Evolutionary conservation across 306 rosid species (phyloP), one percentile per base, ranked within the genome.

Genomic region (Canavalia ensiformis): DNA sequence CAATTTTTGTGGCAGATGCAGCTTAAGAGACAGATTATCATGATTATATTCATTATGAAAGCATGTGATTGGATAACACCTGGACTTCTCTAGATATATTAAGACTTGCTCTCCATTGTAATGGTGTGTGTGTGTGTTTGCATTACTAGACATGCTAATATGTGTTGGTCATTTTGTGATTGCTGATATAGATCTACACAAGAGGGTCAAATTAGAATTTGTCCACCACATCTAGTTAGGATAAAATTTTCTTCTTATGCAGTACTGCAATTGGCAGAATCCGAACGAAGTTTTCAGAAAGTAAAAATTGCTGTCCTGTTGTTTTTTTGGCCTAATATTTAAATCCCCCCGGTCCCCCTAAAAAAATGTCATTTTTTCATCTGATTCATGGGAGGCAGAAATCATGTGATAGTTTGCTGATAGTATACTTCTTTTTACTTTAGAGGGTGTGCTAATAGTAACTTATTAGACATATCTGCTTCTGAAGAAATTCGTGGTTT

Each of bases 371-470:
- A 18, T 18, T 18, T 18, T 18, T 18, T 18, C 25, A 18, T 18
- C 25, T 18, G 25, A 18, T 2, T 39, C 42, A 39, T 39, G 42
- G 42, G 42, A 18, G 25, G 25, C 25, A 18, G 25, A 18, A 18
- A 18, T 18, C 25, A 37, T 37, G 41, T 85, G 88, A 80, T 90
- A 83, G 88, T 83, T 84, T 86, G 85, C 90, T 74, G 84, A 92
- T 87, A 69, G 66, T 80, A 37, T 51, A 90, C 68, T 7, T 77
- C 78, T 81, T 86, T 86, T 85, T 25, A 69, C 39, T 58, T 70
- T 83, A 50, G 72, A 82, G 81, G 70, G 72, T 57, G 37, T 69
- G 91, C 84, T 85, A 35, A 76, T 84, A 77, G 90, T 88, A 75
- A 50, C 84, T 81, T 9, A 56, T 77, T 72, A 44, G 9, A 84